These are phyloP conservation scores for Conringia planisiliqua DNA, from an alignment of 345 rosid species.

Conservation along the genomic window DNA sequence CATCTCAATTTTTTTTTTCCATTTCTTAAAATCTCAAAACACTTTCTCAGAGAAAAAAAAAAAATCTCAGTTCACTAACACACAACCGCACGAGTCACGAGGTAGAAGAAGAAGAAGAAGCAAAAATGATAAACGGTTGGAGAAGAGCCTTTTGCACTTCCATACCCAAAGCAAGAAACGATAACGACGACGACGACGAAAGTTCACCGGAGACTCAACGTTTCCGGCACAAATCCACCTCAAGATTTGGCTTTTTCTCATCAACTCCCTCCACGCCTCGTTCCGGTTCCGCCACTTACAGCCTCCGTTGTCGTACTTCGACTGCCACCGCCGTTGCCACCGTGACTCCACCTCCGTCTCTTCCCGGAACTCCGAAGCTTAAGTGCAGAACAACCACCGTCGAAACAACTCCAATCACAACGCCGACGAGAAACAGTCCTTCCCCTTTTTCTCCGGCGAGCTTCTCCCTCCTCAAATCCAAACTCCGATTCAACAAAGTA, in stretches of 20 bases:
- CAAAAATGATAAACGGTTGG: constrained; percentile 74
- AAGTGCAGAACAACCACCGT: constrained; percentile 45
- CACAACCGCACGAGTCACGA: constrained; percentile 20
- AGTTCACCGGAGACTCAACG: constrained; percentile 29
- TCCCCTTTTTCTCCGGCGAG: constrained; percentile 41
- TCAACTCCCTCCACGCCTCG: constrained; percentile 81
- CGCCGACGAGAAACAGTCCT: constrained; percentile 21
- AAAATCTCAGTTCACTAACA: constrained; percentile 5
- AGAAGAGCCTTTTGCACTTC: constrained; percentile 91
- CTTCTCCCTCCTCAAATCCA: constrained; percentile 67
- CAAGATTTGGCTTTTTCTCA: constrained; percentile 62
- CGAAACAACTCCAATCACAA: constrained; percentile 9
- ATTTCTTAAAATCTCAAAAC: not conserved
- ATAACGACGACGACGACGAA: constrained; percentile 22
- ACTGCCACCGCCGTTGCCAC: constrained; percentile 22
- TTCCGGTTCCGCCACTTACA: constrained; percentile 38
- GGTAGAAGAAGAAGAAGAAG: constrained; percentile 3
- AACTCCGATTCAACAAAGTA: constrained; percentile 65
- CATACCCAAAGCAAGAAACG: constrained; percentile 48
- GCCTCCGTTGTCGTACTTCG: constrained; percentile 60
- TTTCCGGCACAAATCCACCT: constrained; percentile 43
- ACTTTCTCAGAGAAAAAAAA: constrained; percentile 3
- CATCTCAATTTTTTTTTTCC: not conserved
- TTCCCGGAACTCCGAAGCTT: constrained; percentile 60
- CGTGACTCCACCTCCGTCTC: constrained; percentile 35